Base-by-base conservation (phyloP, 768 basidiomycete species). In the Astraeus odoratus region DNA sequence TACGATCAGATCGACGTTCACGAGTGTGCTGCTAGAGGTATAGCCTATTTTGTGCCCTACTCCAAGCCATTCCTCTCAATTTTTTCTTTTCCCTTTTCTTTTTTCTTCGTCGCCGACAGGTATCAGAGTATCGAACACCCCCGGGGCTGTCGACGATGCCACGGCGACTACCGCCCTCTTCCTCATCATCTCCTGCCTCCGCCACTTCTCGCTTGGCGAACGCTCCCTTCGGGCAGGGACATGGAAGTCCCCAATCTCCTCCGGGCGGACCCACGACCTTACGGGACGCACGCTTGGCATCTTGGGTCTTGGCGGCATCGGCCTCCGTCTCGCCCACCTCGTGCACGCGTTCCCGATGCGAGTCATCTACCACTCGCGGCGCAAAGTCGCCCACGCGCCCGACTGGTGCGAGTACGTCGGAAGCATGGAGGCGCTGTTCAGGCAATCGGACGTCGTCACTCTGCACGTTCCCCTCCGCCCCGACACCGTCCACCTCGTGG, bases 101-200 rank as follows among this genome's bases (percentile, higher is more conserved):
- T 29, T 39, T 50, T 13, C 34, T 29, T 8, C 22, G 38, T 39
- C 39, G 10, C 38, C 39, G 24, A 23, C 16, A 64, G 63, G 55
- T 18, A 88, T 93, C 53, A 70, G 65, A 27, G 78, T 94, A 18
- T 91, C 92, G 8, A 92, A 94, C 59, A 94, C 91, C 1, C 91
- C 92, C 1, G 81, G 83, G 12, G 88, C 89, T 3, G 92, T 95
- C 39, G 82, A 94, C 64, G 88, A 93, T 51, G 90, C 84, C 8
- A 93, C 91, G 1, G 93, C 92, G 0, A 93, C 90, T 1, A 89
- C 88, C 0, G 90, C 86, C 0, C 67, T 93, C 25, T 92, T 85
- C 61, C 78, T 95, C 40, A 63, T 94, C 51, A 75, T 94, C 54
- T 83, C 88, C 18, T 75, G 83, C 29, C 60, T 88, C 36, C 81